Evolutionary conservation across 2,329 filamentous ascomycete genomes (phyloP).

Genomic region (Xylaria sp.): DNA sequence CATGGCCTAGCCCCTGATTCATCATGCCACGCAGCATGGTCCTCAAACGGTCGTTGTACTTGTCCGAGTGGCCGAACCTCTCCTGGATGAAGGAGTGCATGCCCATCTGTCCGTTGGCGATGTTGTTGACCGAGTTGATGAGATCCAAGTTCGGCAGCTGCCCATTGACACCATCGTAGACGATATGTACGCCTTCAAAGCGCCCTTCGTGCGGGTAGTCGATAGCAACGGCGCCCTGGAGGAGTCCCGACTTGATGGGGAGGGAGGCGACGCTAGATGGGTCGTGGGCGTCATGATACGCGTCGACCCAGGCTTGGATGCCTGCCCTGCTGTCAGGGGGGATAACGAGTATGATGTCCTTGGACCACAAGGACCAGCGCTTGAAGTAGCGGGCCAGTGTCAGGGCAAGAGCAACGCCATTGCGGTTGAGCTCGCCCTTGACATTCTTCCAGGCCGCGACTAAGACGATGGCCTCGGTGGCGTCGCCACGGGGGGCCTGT

Average conservation of each 20-base stretch:
- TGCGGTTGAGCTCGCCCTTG: constrained; percentile 81
- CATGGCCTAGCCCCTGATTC: constrained; percentile 88
- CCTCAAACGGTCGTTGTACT: constrained; percentile 81
- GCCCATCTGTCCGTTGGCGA: constrained; percentile 92
- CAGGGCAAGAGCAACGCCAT: constrained; percentile 86
- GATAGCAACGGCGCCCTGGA: constrained; percentile 92
- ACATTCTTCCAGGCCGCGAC: constrained; percentile 90
- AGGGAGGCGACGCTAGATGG: constrained; percentile 76
- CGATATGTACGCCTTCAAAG: constrained; percentile 88
- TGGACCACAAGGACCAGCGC: constrained; percentile 97
- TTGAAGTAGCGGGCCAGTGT: constrained; percentile 96
- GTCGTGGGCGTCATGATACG: constrained; percentile 91
- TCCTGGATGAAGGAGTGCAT: constrained; percentile 85
- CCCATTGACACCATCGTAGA: constrained; percentile 96
- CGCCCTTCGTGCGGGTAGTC: constrained; percentile 88
- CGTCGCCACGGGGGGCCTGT: constrained; percentile 92
- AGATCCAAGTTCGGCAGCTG: constrained; percentile 95
- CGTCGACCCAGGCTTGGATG: constrained; percentile 96
- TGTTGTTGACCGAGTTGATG: constrained; percentile 90
- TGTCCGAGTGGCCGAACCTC: constrained; percentile 81
- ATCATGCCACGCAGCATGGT: constrained; percentile 95
- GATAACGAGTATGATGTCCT: constrained; percentile 94
- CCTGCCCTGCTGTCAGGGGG: constrained; percentile 90
- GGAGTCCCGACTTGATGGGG: constrained; percentile 88
- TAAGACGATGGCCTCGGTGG: constrained; percentile 95